A percentile compares a stretch with the other conserved stretches of the same genome.
Conservation (phyloP, 176 grass and related monocot species). For the Microstegium vimineum region DNA sequence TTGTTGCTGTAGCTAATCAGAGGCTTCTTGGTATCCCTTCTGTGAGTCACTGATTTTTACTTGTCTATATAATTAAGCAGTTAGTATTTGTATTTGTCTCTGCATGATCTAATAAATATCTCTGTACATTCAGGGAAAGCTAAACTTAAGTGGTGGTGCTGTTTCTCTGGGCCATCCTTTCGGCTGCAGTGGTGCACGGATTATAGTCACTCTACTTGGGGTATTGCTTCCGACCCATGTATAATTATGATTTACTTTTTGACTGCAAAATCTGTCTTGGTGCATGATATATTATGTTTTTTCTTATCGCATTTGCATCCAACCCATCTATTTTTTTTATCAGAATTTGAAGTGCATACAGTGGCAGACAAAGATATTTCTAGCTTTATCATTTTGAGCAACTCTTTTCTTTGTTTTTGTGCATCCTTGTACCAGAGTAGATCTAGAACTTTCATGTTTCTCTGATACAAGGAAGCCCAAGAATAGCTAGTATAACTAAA, state of each 20-base stretch:
- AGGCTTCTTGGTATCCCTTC: slow-evolving; percentile 87
- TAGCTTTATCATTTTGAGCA: neutral
- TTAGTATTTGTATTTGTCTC: neutral
- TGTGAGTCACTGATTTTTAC: slow-evolving; percentile 36
- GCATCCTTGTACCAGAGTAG: neutral
- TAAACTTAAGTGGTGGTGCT: slow-evolving; percentile 86
- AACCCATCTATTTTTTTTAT: neutral
- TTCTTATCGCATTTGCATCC: neutral
- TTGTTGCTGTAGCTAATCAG: slow-evolving; percentile 88
- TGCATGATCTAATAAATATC: neutral
- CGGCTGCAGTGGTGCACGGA: slow-evolving; percentile 89
- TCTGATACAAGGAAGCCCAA: too few relatives aligned
- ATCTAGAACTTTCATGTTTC: neutral
- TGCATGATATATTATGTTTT: neutral
- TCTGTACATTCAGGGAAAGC: slow-evolving; percentile 53
- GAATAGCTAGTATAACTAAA: neutral
- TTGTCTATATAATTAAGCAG: neutral
- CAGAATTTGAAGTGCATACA: neutral
- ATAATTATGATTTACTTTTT: neutral
- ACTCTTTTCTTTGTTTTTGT: neutral
- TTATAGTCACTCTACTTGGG: slow-evolving; percentile 86
- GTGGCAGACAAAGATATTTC: neutral
- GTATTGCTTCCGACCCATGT: slow-evolving; percentile 47
- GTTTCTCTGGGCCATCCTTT: slow-evolving; percentile 94
- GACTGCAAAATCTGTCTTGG: neutral